Conservation (phyloP, 352 stramenopile genomes). For the Phytophthora ramorum region DNA sequence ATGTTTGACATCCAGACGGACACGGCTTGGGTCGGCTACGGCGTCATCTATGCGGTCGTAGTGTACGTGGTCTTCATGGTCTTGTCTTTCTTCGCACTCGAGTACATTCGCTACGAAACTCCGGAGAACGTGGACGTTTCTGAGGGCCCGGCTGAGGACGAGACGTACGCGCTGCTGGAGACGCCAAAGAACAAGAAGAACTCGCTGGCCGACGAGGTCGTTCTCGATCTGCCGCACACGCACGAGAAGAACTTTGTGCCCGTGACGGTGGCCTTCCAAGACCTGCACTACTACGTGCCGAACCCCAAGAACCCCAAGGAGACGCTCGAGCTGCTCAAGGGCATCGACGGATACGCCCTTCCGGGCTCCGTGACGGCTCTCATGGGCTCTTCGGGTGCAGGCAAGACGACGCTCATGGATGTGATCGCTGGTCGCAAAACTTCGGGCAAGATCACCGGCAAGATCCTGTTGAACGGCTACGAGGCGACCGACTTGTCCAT, state of each 20-base stretch:
- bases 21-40: conserved; percentile 27
- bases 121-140: conserved; percentile 29
- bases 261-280: conserved; percentile 31
- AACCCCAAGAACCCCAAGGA: conserved; percentile 19
- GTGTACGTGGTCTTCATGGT: conserved; percentile 39
- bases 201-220: conserved; percentile 37
- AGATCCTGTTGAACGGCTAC: conserved; percentile 28
- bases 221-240: conserved; percentile 1
- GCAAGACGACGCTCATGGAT: conserved; percentile 33
- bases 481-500: conserved; percentile 15
- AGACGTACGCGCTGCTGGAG: conserved; percentile 24
- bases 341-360: conserved; percentile 25
- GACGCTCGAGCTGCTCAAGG: conserved; percentile 27
- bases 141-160: conserved; percentile 4
- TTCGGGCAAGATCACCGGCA: conserved; percentile 20
- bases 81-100: conserved; percentile 23
- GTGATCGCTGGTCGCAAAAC: conserved; percentile 34
- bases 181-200: conserved; percentile 19
- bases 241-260: conserved; percentile 29
- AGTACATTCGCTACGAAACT: conserved; percentile 31
- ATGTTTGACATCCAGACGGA: conserved; percentile 30
- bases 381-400: conserved; percentile 25
- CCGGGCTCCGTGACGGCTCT: conserved; percentile 20
- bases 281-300: conserved; percentile 32
- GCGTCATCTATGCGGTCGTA: conserved; percentile 24